Evolutionary conservation across 2,329 filamentous ascomycete species (phyloP).

Genomic region (Paracoccidioides lutzii): DNA sequence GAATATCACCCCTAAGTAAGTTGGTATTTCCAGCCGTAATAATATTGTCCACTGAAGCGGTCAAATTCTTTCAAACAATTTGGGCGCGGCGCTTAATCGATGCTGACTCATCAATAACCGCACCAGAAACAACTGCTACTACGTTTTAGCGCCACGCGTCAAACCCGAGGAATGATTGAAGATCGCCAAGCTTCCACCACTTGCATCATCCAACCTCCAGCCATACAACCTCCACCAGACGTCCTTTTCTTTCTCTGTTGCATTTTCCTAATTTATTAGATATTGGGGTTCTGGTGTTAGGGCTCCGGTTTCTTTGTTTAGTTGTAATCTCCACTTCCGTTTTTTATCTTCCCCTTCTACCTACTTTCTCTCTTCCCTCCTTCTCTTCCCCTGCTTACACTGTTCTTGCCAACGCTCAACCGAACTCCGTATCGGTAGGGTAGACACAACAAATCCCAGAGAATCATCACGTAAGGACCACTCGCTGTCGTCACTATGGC

Average conservation of each 20-base stretch:
- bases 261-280: not conserved
- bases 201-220: not conserved
- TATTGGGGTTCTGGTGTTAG: not conserved
- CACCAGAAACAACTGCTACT: too few relatives aligned
- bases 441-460: not conserved
- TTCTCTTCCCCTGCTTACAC: not conserved
- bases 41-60: too few relatives aligned
- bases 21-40: too few relatives aligned
- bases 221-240: too few relatives aligned
- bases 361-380: not conserved
- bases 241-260: not conserved
- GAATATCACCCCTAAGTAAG: too few relatives aligned
- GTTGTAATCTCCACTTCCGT: not conserved
- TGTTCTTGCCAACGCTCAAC: not conserved
- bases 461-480: not conserved
- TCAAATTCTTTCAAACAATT: too few relatives aligned
- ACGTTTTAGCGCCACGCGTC: too few relatives aligned
- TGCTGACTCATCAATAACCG: too few relatives aligned
- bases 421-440: not conserved
- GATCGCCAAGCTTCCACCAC: not conserved
- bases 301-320: not conserved
- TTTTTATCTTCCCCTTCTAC: not conserved
- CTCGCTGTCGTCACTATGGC: slow-evolving; percentile 19
- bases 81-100: too few relatives aligned
- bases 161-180: too few relatives aligned